Conservation (phyloP, 2,329 filamentous ascomycete genomes). For the Neurospora sp. region DNA sequence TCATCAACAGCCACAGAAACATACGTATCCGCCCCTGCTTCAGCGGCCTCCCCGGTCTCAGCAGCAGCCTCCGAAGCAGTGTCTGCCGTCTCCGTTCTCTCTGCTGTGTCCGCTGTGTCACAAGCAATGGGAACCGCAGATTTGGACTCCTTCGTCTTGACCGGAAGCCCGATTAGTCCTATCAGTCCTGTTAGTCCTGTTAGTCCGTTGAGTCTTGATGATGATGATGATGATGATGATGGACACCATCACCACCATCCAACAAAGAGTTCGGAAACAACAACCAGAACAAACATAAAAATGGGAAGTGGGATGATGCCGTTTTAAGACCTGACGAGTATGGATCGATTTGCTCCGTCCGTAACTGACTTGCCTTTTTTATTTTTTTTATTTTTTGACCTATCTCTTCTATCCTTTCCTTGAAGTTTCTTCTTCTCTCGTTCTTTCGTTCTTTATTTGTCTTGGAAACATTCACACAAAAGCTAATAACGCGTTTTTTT, state of each 20-base stretch:
- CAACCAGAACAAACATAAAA: background rate
- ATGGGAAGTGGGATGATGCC: background rate
- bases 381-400: background rate
- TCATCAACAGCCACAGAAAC: background rate
- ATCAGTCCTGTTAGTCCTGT: background rate
- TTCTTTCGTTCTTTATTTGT: no score
- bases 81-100: background rate
- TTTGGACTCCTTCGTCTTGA: background rate
- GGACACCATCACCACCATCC: background rate
- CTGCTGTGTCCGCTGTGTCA: background rate
- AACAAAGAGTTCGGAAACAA: background rate
- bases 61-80: background rate
- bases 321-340: background rate
- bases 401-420: background rate
- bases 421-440: background rate
- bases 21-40: background rate
- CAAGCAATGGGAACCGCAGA: background rate
- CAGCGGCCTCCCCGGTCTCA: background rate
- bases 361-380: no score
- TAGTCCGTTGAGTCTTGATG: background rate
- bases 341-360: no score
- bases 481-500: no score
- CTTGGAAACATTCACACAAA: no score
- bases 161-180: background rate
- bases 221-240: background rate